Conservation (phyloP, 1,284 basidiomycete species). For the Apiotrichum laibachii region DNA sequence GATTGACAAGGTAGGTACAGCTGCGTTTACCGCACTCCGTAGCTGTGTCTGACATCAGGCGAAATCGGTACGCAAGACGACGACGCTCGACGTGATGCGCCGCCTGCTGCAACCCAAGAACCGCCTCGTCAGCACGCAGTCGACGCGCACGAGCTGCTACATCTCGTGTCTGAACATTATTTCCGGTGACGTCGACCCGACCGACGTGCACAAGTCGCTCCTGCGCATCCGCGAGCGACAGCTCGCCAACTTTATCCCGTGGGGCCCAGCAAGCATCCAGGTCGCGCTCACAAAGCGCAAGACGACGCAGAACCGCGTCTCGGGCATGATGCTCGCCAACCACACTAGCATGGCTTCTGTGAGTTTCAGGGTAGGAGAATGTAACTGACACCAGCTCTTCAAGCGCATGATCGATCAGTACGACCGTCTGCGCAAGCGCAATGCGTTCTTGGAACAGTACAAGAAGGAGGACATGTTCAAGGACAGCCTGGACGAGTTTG, state of each 20-base stretch:
- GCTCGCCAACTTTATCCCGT: constrained; percentile 96
- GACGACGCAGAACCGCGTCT: constrained; percentile 93
- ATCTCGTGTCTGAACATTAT: constrained; percentile 99
- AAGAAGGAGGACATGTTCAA: constrained; percentile 94
- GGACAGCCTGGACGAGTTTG: constrained; percentile 87
- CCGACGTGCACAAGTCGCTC: constrained; percentile 96
- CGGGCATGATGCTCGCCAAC: constrained; percentile 97
- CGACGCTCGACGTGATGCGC: constrained; percentile 97
- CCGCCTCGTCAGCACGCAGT: constrained; percentile 93
- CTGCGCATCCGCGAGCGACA: constrained; percentile 94
- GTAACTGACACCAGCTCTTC: constrained; percentile 65
- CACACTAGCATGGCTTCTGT: constrained; percentile 96
- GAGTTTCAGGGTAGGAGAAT: constrained; percentile 45
- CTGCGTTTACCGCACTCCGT: constrained; percentile 1
- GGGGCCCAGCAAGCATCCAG: constrained; percentile 98
- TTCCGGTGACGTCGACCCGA: constrained; percentile 96
- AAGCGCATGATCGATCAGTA: constrained; percentile 96
- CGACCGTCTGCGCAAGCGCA: constrained; percentile 79
- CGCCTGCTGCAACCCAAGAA: constrained; percentile 97
- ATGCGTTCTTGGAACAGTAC: constrained; percentile 96
- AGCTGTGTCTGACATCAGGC: constrained; percentile 57
- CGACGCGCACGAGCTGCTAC: constrained; percentile 88
- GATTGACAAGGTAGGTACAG: constrained; percentile 83
- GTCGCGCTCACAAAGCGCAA: constrained; percentile 87
- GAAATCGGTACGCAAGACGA: constrained; percentile 85